A percentile compares a stretch with the other conserved stretches of the same genome.
phyloP scores from a whole-genome alignment of 1,284 basidiomycete species.

The Phenoliferia sp. region DNA sequence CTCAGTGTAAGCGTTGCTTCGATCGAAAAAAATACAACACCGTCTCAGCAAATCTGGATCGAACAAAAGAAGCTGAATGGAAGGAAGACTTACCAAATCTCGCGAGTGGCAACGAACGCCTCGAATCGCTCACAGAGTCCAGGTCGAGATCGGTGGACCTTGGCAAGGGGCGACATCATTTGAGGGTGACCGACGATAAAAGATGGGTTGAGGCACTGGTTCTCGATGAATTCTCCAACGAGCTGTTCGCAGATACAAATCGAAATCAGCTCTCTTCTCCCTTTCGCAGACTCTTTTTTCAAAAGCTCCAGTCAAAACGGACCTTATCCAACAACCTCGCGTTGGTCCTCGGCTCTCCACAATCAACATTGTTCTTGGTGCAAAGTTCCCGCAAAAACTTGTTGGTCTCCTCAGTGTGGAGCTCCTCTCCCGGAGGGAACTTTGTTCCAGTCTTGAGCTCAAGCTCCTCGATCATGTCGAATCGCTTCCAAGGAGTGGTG shows the following conservation, averaged over 20 bases:
- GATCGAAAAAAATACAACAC: not conserved
- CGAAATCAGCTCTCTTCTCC: not conserved
- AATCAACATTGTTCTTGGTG: constrained; percentile 94
- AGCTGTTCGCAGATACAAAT: constrained; percentile 58
- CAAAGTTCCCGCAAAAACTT: constrained; percentile 81
- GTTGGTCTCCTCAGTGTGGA: constrained; percentile 86
- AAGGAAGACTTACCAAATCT: constrained; percentile 63
- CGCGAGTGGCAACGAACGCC: constrained; percentile 96
- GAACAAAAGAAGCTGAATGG: not conserved
- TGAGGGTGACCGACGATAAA: constrained; percentile 99
- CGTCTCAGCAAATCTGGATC: not conserved
- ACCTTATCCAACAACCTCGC: constrained; percentile 95
- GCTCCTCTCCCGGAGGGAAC: constrained; percentile 87
- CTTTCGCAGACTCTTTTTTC: no score
- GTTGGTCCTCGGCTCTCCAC: constrained; percentile 90
- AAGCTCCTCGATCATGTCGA: constrained; percentile 95
- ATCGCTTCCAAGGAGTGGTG: constrained; percentile 94
- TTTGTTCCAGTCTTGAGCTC: constrained; percentile 89
- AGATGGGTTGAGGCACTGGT: constrained; percentile 88
- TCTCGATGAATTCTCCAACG: constrained; percentile 96
- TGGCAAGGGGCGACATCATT: constrained; percentile 98
- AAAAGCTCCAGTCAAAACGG: no score
- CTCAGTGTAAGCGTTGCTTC: constrained; percentile 86
- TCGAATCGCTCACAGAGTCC: constrained; percentile 98
- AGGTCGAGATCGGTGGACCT: constrained; percentile 86